phyloP scores from a whole-genome alignment of 2,329 filamentous ascomycete species.

The Diaporthe longicolla region DNA sequence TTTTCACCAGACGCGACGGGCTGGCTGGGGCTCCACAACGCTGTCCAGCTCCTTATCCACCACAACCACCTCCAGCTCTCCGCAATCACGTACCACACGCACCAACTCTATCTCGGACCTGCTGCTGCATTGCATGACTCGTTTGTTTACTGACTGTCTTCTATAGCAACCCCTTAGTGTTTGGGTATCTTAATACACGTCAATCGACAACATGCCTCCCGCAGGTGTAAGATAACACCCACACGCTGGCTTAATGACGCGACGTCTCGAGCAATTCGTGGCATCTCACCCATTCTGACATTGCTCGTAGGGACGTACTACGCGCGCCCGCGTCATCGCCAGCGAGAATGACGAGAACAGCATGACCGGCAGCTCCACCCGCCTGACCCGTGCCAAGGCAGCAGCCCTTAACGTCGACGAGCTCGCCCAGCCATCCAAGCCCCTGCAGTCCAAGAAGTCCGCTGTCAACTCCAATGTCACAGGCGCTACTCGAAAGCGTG shows the following conservation, averaged over 20 bases:
- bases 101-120: slow-evolving; percentile 1
- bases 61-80: slow-evolving; percentile 31
- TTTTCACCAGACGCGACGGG: slow-evolving; percentile 41
- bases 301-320: slow-evolving; percentile 73
- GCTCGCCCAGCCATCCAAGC: slow-evolving; percentile 68
- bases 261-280: slow-evolving; percentile 23
- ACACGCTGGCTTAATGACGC: slow-evolving; percentile 33
- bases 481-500: slow-evolving; percentile 74
- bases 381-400: slow-evolving; percentile 93
- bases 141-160: slow-evolving; percentile 20
- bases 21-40: slow-evolving; percentile 37
- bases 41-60: slow-evolving; percentile 34
- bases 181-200: slow-evolving; percentile 38
- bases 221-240: slow-evolving; percentile 52
- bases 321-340: slow-evolving; percentile 78
- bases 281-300: slow-evolving; percentile 44
- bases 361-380: slow-evolving; percentile 70
- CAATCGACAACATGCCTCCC: slow-evolving; percentile 47
- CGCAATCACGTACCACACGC: slow-evolving; percentile 27
- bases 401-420: slow-evolving; percentile 79
- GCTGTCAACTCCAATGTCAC: slow-evolving; percentile 64
- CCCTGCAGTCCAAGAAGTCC: slow-evolving; percentile 79
- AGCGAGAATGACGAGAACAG: slow-evolving; percentile 97
- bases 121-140: slow-evolving; percentile 34
- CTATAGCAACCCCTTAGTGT: slow-evolving; percentile 38